Conservation (phyloP, 495 filamentous ascomycete genomes). For the Penicillium silybi region DNA sequence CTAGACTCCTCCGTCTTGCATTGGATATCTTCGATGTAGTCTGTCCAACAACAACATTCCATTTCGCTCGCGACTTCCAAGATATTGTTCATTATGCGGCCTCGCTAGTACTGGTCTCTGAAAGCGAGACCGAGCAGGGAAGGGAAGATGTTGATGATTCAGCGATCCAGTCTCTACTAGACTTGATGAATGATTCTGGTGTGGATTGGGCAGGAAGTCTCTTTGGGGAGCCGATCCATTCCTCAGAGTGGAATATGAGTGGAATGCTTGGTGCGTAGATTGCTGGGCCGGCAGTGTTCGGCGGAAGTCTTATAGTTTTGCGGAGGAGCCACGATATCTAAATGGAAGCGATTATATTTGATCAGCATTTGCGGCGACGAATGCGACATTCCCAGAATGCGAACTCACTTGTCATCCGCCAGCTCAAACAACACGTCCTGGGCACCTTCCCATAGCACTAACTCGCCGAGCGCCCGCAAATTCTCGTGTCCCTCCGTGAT, state of each 20-base stretch:
- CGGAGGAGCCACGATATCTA: no score
- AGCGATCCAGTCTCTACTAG: constrained; percentile 14
- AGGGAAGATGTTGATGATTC: constrained; percentile 6
- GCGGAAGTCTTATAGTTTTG: no score
- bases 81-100: constrained; percentile 16
- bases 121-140: background rate
- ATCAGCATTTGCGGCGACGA: background rate
- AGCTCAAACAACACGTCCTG: constrained; percentile 23
- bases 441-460: constrained; percentile 19
- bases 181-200: constrained; percentile 19
- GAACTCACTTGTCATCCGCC: constrained; percentile 13
- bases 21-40: constrained; percentile 15
- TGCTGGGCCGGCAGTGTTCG: no score
- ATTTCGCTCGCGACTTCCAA: constrained; percentile 18
- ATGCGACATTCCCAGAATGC: background rate
- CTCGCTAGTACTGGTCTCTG: constrained; percentile 8
- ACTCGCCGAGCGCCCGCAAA: constrained; percentile 13
- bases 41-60: constrained; percentile 8
- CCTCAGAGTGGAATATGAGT: constrained; percentile 7
- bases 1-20: constrained; percentile 11
- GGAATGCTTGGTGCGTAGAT: constrained; percentile 2
- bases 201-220: constrained; percentile 20
- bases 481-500: constrained; percentile 21
- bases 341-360: no score
- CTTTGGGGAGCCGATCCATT: constrained; percentile 1